Conservation (phyloP, 2,329 filamentous ascomycete species). For the Ascochyta clinopodiicola region DNA sequence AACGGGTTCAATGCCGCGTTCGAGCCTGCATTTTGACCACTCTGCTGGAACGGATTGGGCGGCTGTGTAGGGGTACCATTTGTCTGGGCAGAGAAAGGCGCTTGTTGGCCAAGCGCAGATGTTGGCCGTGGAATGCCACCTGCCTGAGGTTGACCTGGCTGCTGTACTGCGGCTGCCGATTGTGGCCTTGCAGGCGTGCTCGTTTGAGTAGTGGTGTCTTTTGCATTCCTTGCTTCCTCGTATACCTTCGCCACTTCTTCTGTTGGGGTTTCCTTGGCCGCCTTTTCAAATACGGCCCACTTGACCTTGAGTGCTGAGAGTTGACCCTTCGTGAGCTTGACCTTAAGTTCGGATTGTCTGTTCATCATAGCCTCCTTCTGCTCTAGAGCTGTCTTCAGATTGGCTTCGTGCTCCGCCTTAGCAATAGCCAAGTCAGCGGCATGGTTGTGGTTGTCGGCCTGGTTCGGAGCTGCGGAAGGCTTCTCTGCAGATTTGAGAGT, state of each 20-base stretch:
- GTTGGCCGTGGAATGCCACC: conserved; percentile 13
- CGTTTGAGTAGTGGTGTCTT: conserved; percentile 44
- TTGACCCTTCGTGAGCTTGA: conserved; percentile 74
- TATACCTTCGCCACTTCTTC: conserved; percentile 86
- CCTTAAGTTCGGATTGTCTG: conserved; percentile 65
- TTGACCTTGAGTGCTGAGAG: conserved; percentile 71
- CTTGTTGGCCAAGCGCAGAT: conserved; percentile 20
- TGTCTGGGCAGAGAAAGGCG: conserved; percentile 16
- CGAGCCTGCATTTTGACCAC: conserved; percentile 14
- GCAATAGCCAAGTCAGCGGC: conserved; percentile 26
- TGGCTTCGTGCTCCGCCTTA: conserved; percentile 48
- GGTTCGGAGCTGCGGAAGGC: neutral
- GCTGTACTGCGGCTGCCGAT: conserved; percentile 14
- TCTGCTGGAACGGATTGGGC: conserved; percentile 23
- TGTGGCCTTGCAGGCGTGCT: conserved; percentile 25
- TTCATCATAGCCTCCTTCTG: conserved; percentile 61
- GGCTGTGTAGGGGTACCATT: conserved; percentile 29
- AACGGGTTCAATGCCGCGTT: conserved; percentile 21
- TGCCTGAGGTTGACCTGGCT: conserved; percentile 10
- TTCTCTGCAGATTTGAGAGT: conserved; percentile 2
- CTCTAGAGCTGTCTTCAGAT: conserved; percentile 44
- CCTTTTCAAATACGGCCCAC: conserved; percentile 78
- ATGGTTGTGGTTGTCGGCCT: conserved; percentile 19
- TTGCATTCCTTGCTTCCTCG: conserved; percentile 75
- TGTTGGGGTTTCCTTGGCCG: conserved; percentile 83